These are phyloP conservation scores for Entomortierella parvispora DNA, from an alignment of 192 early-diverging fungal species.

Conservation along the genomic window DNA sequence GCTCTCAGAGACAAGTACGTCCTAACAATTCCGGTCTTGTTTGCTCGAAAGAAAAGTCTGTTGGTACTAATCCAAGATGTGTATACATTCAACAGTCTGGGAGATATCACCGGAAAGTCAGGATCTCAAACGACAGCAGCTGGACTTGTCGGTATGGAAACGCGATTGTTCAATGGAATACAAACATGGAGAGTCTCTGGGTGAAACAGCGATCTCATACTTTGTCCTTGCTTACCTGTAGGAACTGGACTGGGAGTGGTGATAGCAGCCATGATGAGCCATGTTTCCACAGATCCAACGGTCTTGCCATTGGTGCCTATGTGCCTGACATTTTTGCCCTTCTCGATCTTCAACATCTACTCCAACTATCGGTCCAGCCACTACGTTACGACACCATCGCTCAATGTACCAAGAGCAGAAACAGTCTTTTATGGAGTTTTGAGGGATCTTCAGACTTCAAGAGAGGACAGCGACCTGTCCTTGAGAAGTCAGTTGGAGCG, in stretches of 20 bases:
- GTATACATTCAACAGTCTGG: slow-evolving; percentile 59
- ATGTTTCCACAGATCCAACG: slow-evolving; percentile 33
- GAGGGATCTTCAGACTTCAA: slow-evolving; percentile 11
- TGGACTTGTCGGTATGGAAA: slow-evolving; percentile 76
- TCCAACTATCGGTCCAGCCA: slow-evolving; percentile 76
- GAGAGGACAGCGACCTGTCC: neutral
- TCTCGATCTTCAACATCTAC: slow-evolving; percentile 75
- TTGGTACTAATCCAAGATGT: neutral
- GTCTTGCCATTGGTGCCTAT: slow-evolving; percentile 62
- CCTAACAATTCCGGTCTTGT: too few relatives aligned
- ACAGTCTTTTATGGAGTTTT: slow-evolving; percentile 52
- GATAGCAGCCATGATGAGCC: slow-evolving; percentile 58
- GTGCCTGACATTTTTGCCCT: slow-evolving; percentile 73
- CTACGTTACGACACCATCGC: slow-evolving; percentile 66
- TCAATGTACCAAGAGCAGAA: slow-evolving; percentile 67
- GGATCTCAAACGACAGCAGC: slow-evolving; percentile 88
- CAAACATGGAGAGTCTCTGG: neutral
- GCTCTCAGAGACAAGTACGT: slow-evolving; percentile 73
- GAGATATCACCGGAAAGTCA: slow-evolving; percentile 86
- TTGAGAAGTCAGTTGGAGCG: slow-evolving; percentile 4
- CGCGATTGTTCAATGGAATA: slow-evolving; percentile 5
- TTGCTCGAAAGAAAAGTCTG: too few relatives aligned
- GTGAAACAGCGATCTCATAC: neutral
- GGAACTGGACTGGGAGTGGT: slow-evolving; percentile 55
- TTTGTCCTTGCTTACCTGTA: slow-evolving; percentile 5